These are phyloP conservation scores for Pyrenopolyporus hunteri DNA, from an alignment of 495 filamentous ascomycete species.

Conservation along the genomic window DNA sequence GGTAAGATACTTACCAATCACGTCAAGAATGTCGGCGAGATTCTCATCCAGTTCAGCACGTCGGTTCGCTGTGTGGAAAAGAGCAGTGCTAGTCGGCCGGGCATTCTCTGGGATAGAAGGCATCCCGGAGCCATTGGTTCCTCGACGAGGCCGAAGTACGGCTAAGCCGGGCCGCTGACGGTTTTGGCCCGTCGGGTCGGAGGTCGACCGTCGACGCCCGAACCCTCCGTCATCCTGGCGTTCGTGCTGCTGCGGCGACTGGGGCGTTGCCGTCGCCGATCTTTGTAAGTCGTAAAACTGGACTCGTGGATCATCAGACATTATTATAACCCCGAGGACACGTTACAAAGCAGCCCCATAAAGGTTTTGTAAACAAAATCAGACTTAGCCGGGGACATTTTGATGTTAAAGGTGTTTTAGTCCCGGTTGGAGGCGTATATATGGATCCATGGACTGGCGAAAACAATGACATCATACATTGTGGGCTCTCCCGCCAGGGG, in stretches of 20 bases:
- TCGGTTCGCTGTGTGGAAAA: constrained; percentile 43
- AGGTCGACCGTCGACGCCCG: constrained; percentile 36
- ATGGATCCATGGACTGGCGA: not conserved
- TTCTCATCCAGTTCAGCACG: constrained; percentile 59
- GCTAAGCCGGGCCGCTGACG: constrained; percentile 34
- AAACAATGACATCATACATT: constrained; percentile 28
- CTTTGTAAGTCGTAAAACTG: constrained; percentile 17
- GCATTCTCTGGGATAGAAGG: constrained; percentile 23
- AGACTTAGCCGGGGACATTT: constrained; percentile 20
- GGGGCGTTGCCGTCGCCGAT: constrained; percentile 11
- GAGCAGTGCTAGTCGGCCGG: constrained; percentile 34
- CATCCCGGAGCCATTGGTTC: constrained; percentile 23
- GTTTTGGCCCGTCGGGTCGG: constrained; percentile 33
- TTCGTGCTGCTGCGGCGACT: not conserved
- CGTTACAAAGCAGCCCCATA: constrained; percentile 9
- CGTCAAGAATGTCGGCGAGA: constrained; percentile 73
- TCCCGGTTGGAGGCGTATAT: not conserved
- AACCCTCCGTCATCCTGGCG: not conserved
- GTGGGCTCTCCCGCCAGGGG: constrained; percentile 7
- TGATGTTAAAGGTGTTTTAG: constrained; percentile 8
- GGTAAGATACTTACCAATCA: constrained; percentile 62
- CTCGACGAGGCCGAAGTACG: constrained; percentile 33
- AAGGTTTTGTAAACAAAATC: constrained; percentile 7
- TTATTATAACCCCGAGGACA: constrained; percentile 8
- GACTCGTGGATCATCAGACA: constrained; percentile 30